Evolutionary conservation across 139 green algal genomes (phyloP), one percentile per base, ranked within the genome.

Genomic region (Chlamydomonas sphaeroides): DNA sequence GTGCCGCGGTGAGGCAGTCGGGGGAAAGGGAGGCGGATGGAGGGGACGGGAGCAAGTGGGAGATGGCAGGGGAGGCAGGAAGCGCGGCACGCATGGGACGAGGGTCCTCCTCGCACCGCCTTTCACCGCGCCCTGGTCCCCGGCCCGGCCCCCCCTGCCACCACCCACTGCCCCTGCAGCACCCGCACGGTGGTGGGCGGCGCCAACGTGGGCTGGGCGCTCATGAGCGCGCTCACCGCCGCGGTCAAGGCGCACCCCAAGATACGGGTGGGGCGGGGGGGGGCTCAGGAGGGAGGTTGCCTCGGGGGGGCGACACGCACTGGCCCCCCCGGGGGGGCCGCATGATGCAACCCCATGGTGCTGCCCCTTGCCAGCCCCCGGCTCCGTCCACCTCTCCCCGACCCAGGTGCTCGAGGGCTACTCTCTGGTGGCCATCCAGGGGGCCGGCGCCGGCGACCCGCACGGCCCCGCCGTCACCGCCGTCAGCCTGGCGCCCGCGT

Each of bases 171-270:
- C n/a, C n/a, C n/a, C n/a, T n/a, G 10, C 39, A 72, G 75, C 62
- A 82, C 75, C 61, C 75, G 59, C 75, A 82, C 75, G 8, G 75
- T 82, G 36, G 26, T 14, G 26, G 48, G 35, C 1, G 92, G 92
- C 32, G 88, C 90, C 35, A 91, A 92, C 36, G 90, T 95, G 33
- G 92, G 92, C 38, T 91, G 84, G 38, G 65, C 71, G 14, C 87
- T 95, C n/a, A 87, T 95, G 78, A 89, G 80, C 39, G 84, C 83
- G 2, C 59, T 92, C 21, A 63, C 51, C 36, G 66, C 74, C 2
- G 39, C 38, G 10, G 83, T 89, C 39, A 73, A 82, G 63, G 39
- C 53, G 57, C 68, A 76, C 21, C 70, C 70, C 2, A 14, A 38
- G 4, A 82, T 88, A 21, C 36, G 63, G 63, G 77, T 84, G 35